A percentile compares a stretch with the other conserved stretches of the same genome.
phyloP scores from a whole-genome alignment of 805 yeast genomes.

The Kluyveromyces starmeri region DNA sequence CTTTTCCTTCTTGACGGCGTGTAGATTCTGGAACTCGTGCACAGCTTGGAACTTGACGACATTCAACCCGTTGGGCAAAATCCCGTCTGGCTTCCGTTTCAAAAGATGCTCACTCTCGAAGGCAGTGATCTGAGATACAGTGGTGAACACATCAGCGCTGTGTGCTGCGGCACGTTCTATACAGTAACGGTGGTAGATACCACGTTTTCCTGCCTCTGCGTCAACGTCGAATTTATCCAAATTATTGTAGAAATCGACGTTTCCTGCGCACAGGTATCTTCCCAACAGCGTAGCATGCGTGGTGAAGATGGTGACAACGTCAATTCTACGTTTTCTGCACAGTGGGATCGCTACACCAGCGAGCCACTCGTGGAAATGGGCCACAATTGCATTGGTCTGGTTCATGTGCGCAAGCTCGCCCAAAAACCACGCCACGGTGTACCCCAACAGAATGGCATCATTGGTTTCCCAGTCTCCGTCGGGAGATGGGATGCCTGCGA shows the following conservation, averaged over 20 bases:
- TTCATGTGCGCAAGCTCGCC: conserved; percentile 89
- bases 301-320: conserved; percentile 90
- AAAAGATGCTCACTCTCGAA: conserved; percentile 86
- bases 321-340: conserved; percentile 84
- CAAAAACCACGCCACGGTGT: conserved; percentile 91
- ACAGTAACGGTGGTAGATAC: conserved; percentile 94
- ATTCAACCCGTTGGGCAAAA: conserved; percentile 90
- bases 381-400: conserved; percentile 77
- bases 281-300: conserved; percentile 96
- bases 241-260: conserved; percentile 91
- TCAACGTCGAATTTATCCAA: conserved; percentile 86
- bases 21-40: conserved; percentile 95
- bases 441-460: conserved; percentile 88
- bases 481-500: conserved; percentile 91
- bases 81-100: conserved; percentile 96
- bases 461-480: conserved; percentile 80
- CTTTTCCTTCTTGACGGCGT: conserved; percentile 82
- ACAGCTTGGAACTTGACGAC: conserved; percentile 95
- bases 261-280: conserved; percentile 90
- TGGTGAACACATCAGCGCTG: conserved; percentile 92
- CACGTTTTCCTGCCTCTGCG: conserved; percentile 96
- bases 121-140: conserved; percentile 97
- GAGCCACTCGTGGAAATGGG: conserved; percentile 97
- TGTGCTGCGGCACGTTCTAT: conserved; percentile 96
- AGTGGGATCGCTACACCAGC: conserved; percentile 94